phyloP scores from a whole-genome alignment of 1,284 basidiomycete genomes.

The Athelia sp. region DNA sequence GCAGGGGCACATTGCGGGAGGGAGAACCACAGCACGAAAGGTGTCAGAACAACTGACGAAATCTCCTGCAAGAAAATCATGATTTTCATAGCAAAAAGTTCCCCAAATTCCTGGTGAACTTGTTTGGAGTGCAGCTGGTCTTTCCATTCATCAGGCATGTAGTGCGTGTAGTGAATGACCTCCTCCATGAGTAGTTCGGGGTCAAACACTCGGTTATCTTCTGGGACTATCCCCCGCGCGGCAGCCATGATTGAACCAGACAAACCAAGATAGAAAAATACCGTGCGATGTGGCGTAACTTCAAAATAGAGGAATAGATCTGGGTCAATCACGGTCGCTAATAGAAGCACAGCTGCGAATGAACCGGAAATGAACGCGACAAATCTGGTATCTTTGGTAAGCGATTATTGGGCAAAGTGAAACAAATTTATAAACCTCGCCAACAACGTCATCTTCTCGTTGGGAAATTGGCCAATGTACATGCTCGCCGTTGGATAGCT shows the following conservation, averaged over 20 bases:
- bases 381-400: conserved; percentile 54
- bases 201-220: conserved; percentile 90
- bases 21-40: conserved; percentile 91
- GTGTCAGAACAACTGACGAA: conserved; percentile 87
- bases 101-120: conserved; percentile 85
- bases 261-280: conserved; percentile 88
- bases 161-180: conserved; percentile 92
- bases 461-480: conserved; percentile 97
- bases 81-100: conserved; percentile 86
- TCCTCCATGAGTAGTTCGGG: conserved; percentile 89
- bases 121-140: conserved; percentile 84
- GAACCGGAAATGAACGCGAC: conserved; percentile 95
- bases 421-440: conserved; percentile 63
- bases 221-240: conserved; percentile 92
- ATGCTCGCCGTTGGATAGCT: conserved; percentile 88
- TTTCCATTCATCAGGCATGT: conserved; percentile 92
- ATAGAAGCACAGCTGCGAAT: conserved; percentile 89
- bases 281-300: conserved; percentile 88
- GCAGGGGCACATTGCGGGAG: conserved; percentile 84
- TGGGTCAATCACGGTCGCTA: conserved; percentile 89
- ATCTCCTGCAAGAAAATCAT: conserved; percentile 86
- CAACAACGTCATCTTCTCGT: conserved; percentile 85
- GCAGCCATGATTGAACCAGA: conserved; percentile 88
- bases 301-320: conserved; percentile 93
- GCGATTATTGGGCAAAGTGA: not conserved